A percentile compares a stretch with the other conserved stretches of the same genome.
phyloP scores from a whole-genome alignment of 1,284 basidiomycete species.

The Leccinum pachyderme region DNA sequence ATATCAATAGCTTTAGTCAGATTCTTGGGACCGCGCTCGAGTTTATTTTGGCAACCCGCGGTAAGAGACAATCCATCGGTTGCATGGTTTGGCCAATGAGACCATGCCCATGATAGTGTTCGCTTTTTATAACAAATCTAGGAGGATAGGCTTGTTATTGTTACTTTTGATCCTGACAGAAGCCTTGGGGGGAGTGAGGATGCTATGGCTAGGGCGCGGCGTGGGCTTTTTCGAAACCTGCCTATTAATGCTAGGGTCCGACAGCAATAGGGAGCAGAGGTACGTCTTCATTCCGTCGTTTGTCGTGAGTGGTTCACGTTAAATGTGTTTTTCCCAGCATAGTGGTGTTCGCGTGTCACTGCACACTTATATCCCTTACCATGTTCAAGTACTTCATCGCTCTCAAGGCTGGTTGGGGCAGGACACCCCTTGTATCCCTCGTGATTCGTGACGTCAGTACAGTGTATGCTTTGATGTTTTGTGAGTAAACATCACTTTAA shows the following conservation, averaged over 20 bases:
- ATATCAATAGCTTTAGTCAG: slow-evolving; percentile 9
- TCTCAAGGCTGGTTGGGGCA: slow-evolving; percentile 14
- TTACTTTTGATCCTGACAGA: slow-evolving; percentile 15
- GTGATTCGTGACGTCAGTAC: slow-evolving; percentile 19
- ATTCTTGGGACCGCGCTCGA: slow-evolving; percentile 13
- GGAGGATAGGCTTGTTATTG: slow-evolving; percentile 12
- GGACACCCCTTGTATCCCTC: slow-evolving; percentile 19
- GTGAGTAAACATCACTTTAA: slow-evolving; percentile 11
- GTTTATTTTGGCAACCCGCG: slow-evolving; percentile 18
- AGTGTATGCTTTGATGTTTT: slow-evolving; percentile 9
- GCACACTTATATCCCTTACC: slow-evolving; percentile 18
- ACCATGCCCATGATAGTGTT: slow-evolving; percentile 10
- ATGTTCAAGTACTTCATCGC: slow-evolving; percentile 19
- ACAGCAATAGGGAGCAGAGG: slow-evolving; percentile 5
- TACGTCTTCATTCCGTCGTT: slow-evolving; percentile 1
- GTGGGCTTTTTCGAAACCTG: slow-evolving; percentile 4
- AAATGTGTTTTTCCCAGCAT: slow-evolving; percentile 7
- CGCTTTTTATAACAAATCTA: slow-evolving; percentile 24
- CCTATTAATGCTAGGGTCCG: slow-evolving; percentile 7
- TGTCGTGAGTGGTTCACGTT: background rate
- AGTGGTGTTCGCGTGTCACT: slow-evolving; percentile 18
- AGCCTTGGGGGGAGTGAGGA: background rate
- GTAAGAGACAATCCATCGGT: slow-evolving; percentile 8
- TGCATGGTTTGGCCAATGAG: background rate
- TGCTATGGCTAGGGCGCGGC: slow-evolving; percentile 4